Evolutionary conservation across 257 asterid species (phyloP).

Genomic region (Marsdenia floribunda): DNA sequence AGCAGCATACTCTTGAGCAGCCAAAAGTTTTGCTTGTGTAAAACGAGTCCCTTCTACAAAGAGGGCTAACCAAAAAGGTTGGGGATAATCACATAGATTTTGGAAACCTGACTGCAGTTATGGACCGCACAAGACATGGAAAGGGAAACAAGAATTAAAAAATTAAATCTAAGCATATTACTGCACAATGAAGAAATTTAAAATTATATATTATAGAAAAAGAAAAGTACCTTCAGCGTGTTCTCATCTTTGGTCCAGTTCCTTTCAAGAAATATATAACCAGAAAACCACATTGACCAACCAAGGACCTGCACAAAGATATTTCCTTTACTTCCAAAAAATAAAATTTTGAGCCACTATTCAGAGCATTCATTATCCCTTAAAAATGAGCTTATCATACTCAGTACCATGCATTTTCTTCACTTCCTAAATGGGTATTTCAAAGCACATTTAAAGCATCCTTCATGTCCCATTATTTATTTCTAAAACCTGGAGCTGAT

Average conservation of each 20-base stretch:
- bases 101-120: conserved; percentile 56
- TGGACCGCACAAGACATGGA: conserved; percentile 22
- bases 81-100: conserved; percentile 46
- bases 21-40: conserved; percentile 57
- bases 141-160: conserved; percentile 3
- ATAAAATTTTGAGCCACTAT: not conserved
- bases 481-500: not conserved
- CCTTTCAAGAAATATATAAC: conserved; percentile 59
- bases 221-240: conserved; percentile 48
- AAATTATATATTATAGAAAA: no score
- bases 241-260: conserved; percentile 68
- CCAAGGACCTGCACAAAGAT: conserved; percentile 55
- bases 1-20: conserved; percentile 65
- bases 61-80: conserved; percentile 74
- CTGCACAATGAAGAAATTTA: no score
- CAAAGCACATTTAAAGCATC: not conserved
- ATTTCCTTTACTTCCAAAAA: not conserved
- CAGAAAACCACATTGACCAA: conserved; percentile 87
- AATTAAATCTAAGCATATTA: conserved; percentile 15
- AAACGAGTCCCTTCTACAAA: conserved; percentile 85
- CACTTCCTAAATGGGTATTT: not conserved
- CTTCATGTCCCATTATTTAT: not conserved
- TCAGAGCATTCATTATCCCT: not conserved
- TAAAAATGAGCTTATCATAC: not conserved
- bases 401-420: not conserved